Base-by-base conservation (phyloP, 805 yeast species). In the Pichia gijzeniarum region DNA sequence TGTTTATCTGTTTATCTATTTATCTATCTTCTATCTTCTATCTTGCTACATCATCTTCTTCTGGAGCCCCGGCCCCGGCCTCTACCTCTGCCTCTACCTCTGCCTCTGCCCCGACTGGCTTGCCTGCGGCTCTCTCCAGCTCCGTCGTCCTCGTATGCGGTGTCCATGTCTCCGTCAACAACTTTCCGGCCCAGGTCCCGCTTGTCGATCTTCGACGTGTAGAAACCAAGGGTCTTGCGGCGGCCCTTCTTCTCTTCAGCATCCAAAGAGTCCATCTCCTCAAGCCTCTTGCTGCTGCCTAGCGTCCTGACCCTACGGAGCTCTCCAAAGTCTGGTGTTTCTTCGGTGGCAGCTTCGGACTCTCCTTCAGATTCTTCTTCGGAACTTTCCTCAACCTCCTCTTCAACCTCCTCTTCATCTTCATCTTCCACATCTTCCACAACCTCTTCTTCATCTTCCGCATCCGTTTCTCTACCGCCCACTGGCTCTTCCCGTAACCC, bases 181-280 rank as follows among this genome's bases (percentile, higher is more conserved):
- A n/a, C 25, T 6, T 6, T 20, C 22, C 32, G 38, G 6, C 32
- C 39, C 1, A 16, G n/a, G 8, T 45, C 45, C 16, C 39, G 36
- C 19, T 45, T 45, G 41, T 89, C 96, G 64, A 93, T 90, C 66
- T 91, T 90, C 48, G 98, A 86, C 1, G 99, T 93, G 73, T 93
- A 93, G 79, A 93, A 93, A 49, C 98, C 81, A 57, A 93, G 76
- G 2, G 95, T 76, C 60, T 78, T 79, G 70, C 82, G 85, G 56
- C 95, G 80, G 18, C 80, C 76, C 48, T 75, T 77, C 69, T 90
- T 91, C 48, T 89, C 98, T 58, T 87, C 95, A 38, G 76, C 73
- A 64, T 93, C 98, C 40, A 88, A 80, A 22, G 80, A 93, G 41
- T 85, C 95, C 37, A 85, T 74, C 30, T 74, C 79, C 25, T 79